Base-by-base conservation (phyloP, 148 eudicot genomes). In the Pouteria glomerata region DNA sequence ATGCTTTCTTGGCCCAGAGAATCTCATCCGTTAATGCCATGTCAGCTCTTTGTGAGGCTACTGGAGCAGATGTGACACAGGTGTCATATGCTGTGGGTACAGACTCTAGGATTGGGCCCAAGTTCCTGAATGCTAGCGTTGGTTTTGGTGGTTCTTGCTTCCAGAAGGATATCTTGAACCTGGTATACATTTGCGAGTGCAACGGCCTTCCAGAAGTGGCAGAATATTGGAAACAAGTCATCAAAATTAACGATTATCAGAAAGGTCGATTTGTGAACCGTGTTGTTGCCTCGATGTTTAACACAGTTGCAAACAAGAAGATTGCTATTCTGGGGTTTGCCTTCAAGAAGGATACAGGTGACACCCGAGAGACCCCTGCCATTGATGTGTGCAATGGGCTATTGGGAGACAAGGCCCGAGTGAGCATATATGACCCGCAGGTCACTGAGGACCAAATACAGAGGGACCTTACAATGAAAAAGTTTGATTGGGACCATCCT, bases 181-280 rank as follows among this genome's bases (percentile, higher is more conserved):
- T 69, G 63, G 73, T 69, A 15, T 69, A 69, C n/a, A 69, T 69
- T 26, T 69, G 73, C 35, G 73, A 81, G 53, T 90, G 93, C 77
- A 89, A 89, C 47, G 93, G 93, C 44, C 84, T 89, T 14, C 93
- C 93, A 0, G 90, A 89, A 69, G 93, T 89, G 39, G 93, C 90
- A 0, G 88, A 89, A 63, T 89, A 89, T 78, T 89, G 93, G 93
- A 88, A 86, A 67, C 93, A 88, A 69, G 93, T 88, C 21, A 86
- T 88, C 64, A 88, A 88, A 80, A 73, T 89, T 45, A 89, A 89
- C 7, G 93, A 89, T 47, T 89, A 89, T 47, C 93, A 89, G 74
- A 89, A 89, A 26, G 56, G 63, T 23, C 51, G 73, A 1, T 69
- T 69, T 19, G 73, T 69, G 63, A 69, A 69, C 63, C 82, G 93